These are phyloP conservation scores for Colletotrichum australisinense DNA, from an alignment of 2,329 filamentous ascomycete genomes.

Conservation along the genomic window DNA sequence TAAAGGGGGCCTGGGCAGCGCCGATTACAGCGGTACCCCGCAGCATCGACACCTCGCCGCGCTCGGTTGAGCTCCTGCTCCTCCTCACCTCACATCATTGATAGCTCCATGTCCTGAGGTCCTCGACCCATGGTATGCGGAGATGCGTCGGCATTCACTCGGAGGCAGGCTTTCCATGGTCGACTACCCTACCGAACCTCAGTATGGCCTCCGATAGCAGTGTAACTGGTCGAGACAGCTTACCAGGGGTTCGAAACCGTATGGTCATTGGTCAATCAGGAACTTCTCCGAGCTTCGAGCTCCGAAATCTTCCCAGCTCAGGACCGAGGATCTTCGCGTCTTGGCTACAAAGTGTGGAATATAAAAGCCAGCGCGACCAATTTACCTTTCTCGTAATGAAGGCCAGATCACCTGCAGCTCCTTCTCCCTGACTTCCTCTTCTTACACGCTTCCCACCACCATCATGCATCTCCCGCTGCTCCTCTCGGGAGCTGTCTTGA, in stretches of 20 bases:
- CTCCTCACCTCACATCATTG: background rate
- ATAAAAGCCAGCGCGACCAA: constrained; percentile 12
- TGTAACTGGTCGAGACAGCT: background rate
- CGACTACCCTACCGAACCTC: background rate
- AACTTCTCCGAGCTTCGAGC: background rate
- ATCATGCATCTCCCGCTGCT: constrained; percentile 24
- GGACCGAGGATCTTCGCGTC: background rate
- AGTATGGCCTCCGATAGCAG: background rate
- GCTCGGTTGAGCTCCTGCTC: too few relatives aligned
- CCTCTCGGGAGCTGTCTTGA: constrained; percentile 13
- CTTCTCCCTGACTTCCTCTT: background rate
- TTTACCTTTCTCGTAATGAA: too few relatives aligned
- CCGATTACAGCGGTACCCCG: constrained; percentile 19
- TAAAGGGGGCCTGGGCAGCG: background rate
- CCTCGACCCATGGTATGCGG: background rate
- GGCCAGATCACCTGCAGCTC: background rate
- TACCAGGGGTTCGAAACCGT: background rate
- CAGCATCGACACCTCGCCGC: constrained; percentile 5
- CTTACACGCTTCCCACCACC: background rate
- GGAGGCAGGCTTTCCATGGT: background rate
- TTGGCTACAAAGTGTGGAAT: background rate
- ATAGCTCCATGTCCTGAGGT: constrained; percentile 3
- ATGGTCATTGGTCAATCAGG: constrained; percentile 25
- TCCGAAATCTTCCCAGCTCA: background rate
- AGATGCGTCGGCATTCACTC: constrained; percentile 32